Evolutionary conservation across 768 basidiomycete genomes (phyloP).

Genomic region (Ramaria rubella): DNA sequence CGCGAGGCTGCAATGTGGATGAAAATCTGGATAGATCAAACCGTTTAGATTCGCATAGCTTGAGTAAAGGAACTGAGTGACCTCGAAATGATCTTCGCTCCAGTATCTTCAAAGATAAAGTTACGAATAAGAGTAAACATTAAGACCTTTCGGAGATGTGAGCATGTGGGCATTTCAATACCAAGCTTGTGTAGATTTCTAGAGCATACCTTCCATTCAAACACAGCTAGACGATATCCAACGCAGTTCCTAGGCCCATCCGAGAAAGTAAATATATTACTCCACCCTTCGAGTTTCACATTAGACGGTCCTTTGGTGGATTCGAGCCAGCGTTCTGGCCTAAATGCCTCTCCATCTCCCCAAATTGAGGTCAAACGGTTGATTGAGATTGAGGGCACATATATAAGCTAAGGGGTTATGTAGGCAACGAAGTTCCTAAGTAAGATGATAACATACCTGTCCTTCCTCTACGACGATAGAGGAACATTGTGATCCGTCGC

Average conservation of each 20-base stretch:
- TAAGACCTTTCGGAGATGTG: slow-evolving; percentile 36
- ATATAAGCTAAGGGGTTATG: not conserved
- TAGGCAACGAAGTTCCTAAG: not conserved
- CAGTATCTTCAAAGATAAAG: slow-evolving; percentile 33
- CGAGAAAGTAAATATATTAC: slow-evolving; percentile 32
- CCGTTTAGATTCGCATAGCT: not conserved
- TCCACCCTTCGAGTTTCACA: slow-evolving; percentile 27
- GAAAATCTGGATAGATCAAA: not conserved
- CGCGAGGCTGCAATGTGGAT: not conserved
- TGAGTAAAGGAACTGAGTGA: not conserved
- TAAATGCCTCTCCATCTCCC: slow-evolving; percentile 32
- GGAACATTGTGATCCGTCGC: slow-evolving; percentile 22
- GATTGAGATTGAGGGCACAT: not conserved
- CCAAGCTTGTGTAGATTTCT: not conserved
- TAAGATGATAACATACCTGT: slow-evolving; percentile 24
- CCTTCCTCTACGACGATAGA: slow-evolving; percentile 30
- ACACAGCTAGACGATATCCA: slow-evolving; percentile 29
- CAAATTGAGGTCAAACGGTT: slow-evolving; percentile 24
- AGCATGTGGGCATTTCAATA: not conserved
- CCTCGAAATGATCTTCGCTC: slow-evolving; percentile 19
- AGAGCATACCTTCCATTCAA: slow-evolving; percentile 2
- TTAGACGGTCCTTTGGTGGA: slow-evolving; percentile 23
- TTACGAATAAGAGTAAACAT: slow-evolving; percentile 30
- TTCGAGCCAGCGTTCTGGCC: slow-evolving; percentile 35
- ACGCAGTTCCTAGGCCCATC: slow-evolving; percentile 39